Conservation (phyloP, 306 rosid species). For the Pyrus bretschneideri region DNA sequence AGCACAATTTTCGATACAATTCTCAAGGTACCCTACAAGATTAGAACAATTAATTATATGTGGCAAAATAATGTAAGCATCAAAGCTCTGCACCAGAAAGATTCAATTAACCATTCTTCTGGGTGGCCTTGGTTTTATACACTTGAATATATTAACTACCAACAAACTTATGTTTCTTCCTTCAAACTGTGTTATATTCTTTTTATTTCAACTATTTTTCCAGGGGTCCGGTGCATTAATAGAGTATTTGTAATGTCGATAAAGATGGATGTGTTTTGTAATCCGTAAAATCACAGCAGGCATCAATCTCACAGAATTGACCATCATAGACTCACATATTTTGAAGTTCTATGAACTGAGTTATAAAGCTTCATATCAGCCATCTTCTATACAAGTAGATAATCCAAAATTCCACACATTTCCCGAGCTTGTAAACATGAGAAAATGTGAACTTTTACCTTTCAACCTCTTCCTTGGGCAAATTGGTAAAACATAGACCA, state of each 20-base stretch:
- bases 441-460: constrained; percentile 35
- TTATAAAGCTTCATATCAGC: background rate
- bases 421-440: background rate
- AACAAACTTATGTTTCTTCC: background rate
- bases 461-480: constrained; percentile 75
- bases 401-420: background rate
- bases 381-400: background rate
- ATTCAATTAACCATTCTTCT: background rate
- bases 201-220: background rate
- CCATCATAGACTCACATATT: background rate
- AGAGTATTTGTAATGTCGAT: background rate
- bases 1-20: background rate
- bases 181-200: background rate
- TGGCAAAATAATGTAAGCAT: background rate
- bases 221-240: background rate
- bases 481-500: constrained; percentile 70
- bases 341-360: background rate
- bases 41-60: background rate
- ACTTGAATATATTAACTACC: background rate
- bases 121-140: background rate
- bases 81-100: background rate
- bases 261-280: background rate
- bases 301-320: background rate
- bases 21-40: background rate
- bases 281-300: background rate